Conservation (phyloP, 2,329 filamentous ascomycete species). For the Juglanconis oblonga region DNA sequence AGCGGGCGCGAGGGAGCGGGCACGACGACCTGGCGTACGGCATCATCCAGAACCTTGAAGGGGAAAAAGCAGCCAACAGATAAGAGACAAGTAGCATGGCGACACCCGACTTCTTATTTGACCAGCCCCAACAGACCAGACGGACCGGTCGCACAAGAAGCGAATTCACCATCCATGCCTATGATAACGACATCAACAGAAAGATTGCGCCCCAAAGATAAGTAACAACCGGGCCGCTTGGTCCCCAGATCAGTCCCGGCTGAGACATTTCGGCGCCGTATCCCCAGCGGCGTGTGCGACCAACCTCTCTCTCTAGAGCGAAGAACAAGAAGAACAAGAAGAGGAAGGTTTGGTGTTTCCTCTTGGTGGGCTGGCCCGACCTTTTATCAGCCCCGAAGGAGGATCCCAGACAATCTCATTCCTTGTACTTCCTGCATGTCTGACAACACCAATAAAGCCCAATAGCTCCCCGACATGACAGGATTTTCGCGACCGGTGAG, state of each 20-base stretch:
- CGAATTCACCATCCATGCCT: conserved; percentile 10
- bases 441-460: not conserved
- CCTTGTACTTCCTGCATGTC: not conserved
- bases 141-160: not conserved
- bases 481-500: not conserved
- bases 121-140: not conserved
- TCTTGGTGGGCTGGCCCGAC: no score
- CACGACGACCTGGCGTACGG: not conserved
- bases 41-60: not conserved
- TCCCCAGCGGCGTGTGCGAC: not conserved
- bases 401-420: not conserved
- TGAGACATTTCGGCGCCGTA: no score
- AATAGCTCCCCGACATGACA: not conserved
- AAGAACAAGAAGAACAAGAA: no score
- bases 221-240: not conserved
- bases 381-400: not conserved
- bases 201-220: conserved; percentile 7
- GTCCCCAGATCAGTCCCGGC: no score
- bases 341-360: no score
- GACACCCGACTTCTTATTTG: not conserved
- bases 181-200: conserved; percentile 16
- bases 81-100: not conserved
- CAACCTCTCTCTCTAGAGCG: no score
- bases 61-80: not conserved
- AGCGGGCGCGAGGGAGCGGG: no score